A percentile compares a stretch with the other conserved stretches of the same genome.
These are phyloP conservation scores for Myriosclerotinia curreyana DNA, from an alignment of 2,329 filamentous ascomycete genomes.

Conservation along the genomic window DNA sequence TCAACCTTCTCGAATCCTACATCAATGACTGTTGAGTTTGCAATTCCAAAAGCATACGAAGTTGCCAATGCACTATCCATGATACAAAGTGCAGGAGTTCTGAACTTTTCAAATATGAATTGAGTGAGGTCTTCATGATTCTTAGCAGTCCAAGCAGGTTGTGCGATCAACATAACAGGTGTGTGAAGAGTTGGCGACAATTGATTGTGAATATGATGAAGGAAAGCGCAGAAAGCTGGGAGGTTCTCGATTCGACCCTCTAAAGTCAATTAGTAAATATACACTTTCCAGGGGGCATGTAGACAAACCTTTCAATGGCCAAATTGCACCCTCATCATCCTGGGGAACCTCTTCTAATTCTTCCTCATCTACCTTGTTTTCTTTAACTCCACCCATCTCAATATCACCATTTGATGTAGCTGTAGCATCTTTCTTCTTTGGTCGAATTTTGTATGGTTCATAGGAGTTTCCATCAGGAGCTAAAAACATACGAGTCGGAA, in stretches of 20 bases:
- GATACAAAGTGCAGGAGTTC: conserved; percentile 85
- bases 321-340: conserved; percentile 84
- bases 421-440: conserved; percentile 49
- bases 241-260: conserved; percentile 85
- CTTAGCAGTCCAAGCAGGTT: conserved; percentile 84
- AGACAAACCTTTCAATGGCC: conserved; percentile 64
- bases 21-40: conserved; percentile 82
- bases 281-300: conserved; percentile 21
- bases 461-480: conserved; percentile 73
- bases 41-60: conserved; percentile 74
- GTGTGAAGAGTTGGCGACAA: conserved; percentile 92
- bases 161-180: conserved; percentile 83
- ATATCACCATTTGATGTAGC: conserved; percentile 39
- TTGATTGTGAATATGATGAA: conserved; percentile 86
- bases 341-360: conserved; percentile 57
- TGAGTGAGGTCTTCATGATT: conserved; percentile 86
- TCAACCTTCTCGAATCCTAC: conserved; percentile 92
- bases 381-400: conserved; percentile 36
- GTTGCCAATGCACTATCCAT: conserved; percentile 87
- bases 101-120: conserved; percentile 97
- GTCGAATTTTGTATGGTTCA: conserved; percentile 78
- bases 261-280: conserved; percentile 34
- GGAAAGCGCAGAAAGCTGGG: conserved; percentile 87
- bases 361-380: conserved; percentile 46
- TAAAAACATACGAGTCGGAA: conserved; percentile 91